Conservation (phyloP, 164 flowering plant genomes). For the Magnolia officinalis region DNA sequence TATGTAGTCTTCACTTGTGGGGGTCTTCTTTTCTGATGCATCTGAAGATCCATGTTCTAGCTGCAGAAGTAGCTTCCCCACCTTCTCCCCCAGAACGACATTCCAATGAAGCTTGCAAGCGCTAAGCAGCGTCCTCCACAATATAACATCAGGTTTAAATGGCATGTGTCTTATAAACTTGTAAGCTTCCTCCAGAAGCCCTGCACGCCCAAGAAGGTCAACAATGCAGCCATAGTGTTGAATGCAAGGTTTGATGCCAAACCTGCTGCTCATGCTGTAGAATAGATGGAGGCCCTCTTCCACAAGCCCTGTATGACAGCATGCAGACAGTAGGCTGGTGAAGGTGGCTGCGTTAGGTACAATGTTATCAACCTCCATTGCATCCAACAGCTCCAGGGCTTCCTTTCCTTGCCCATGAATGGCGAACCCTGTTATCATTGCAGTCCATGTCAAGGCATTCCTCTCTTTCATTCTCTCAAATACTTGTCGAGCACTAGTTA, state of each 20-base stretch:
- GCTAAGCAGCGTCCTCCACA: constrained; percentile 50
- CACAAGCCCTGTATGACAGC: constrained; percentile 57
- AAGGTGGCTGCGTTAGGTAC: constrained; percentile 55
- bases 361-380: constrained; percentile 33
- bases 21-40: neutral
- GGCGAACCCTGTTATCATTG: constrained; percentile 54
- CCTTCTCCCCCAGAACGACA: constrained; percentile 43
- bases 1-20: constrained; percentile 36
- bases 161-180: constrained; percentile 38
- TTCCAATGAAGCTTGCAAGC: constrained; percentile 49
- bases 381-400: constrained; percentile 38
- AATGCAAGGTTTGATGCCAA: constrained; percentile 32
- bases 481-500: constrained; percentile 27
- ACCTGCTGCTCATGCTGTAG: constrained; percentile 34
- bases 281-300: constrained; percentile 53
- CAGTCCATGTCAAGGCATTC: constrained; percentile 53
- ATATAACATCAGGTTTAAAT: constrained; percentile 27
- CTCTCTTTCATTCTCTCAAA: constrained; percentile 40
- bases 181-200: constrained; percentile 44
- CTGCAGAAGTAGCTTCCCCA: constrained; percentile 42
- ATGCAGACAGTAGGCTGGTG: constrained; percentile 49
- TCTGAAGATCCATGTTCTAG: constrained; percentile 9
- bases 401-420: constrained; percentile 52
- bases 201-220: constrained; percentile 61
- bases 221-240: constrained; percentile 68